Evolutionary conservation across 2,329 filamentous ascomycete genomes (phyloP), one percentile per base, ranked within the genome.

Genomic region (Beauveria scarabaeidicola): DNA sequence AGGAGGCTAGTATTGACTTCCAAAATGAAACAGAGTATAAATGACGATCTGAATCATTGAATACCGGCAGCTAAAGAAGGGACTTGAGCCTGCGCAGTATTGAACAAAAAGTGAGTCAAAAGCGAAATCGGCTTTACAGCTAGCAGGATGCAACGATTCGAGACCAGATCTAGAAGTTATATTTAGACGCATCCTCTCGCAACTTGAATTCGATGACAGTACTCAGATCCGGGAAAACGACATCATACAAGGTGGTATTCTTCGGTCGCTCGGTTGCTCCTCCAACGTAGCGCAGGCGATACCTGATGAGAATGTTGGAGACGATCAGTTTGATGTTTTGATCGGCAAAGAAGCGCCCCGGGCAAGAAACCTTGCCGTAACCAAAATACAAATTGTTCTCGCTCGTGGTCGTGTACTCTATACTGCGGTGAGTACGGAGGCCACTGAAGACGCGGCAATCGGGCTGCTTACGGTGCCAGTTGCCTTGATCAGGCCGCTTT

Each of bases 391-490:
- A 19, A 11, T 51, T 50, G 10, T 29, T 58, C 36, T 58, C 55
- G 55, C 55, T 58, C 36, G 55, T 58, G 17, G 55, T 58, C 4
- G 55, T 58, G 36, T 50, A 58, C 36, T 58, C 44, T 58, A 19
- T 3, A 10, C 13, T 11, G n/a, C 2, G 27, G 29, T 58, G 19
- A 58, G 46, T 10, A 40, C 25, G 15, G 21, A 5, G 23, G 19
- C 17, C 9, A 38, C n/a, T 29, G 13, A 6, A 21, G 11, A 6
- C 3, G 29, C 11, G 25, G 25, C 9, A n/a, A 13, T 9, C 19
- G 19, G 3, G 43, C 17, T 23, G 29, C 55, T 58, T 58, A 43
- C 55, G 55, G 36, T 58, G 46, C 46, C 44, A 48, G n/a, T 58
- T 58, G 6, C 11, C 44, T 23, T 58, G 44, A 10, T 32, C 36